Evolutionary conservation across 441 rosid genomes (phyloP).

Genomic region (Populus tomentosa): DNA sequence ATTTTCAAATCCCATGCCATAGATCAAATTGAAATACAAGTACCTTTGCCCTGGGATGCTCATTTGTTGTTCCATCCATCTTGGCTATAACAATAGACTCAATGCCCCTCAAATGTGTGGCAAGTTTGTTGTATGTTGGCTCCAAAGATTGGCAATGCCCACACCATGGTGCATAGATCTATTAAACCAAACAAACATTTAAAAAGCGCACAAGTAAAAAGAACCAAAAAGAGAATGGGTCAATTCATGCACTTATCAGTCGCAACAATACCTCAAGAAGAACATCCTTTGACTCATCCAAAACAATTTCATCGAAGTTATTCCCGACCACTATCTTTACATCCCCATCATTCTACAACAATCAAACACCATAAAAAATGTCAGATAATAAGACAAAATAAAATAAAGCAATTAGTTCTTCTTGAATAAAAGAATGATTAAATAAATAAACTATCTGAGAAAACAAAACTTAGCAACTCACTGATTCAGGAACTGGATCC

Average conservation of each 20-base stretch:
- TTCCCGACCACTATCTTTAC: constrained; percentile 89
- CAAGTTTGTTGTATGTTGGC: constrained; percentile 91
- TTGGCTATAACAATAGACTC: constrained; percentile 88
- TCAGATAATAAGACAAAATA: constrained; percentile 6
- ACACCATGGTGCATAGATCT: constrained; percentile 99
- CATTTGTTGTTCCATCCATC: constrained; percentile 99
- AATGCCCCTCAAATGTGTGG: constrained; percentile 66
- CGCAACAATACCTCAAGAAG: constrained; percentile 74
- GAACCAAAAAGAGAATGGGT: not conserved
- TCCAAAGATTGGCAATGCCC: constrained; percentile 98
- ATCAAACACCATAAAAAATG: constrained; percentile 8
- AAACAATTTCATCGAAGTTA: constrained; percentile 85
- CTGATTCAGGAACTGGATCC: constrained; percentile 83
- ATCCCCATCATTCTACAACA: constrained; percentile 77
- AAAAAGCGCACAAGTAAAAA: not conserved
- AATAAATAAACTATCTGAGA: not conserved
- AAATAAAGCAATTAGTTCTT: not conserved
- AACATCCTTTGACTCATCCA: constrained; percentile 95
- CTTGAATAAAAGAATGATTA: too few species aligned
- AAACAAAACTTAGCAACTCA: constrained; percentile 25
- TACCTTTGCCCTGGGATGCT: constrained; percentile 98
- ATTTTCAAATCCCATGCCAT: not conserved
- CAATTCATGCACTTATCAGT: not conserved
- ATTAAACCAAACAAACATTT: constrained; percentile 11
- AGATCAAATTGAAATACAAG: not conserved